Evolutionary conservation across 2,329 filamentous ascomycete genomes (phyloP).

Genomic region (Penicillium sp.): DNA sequence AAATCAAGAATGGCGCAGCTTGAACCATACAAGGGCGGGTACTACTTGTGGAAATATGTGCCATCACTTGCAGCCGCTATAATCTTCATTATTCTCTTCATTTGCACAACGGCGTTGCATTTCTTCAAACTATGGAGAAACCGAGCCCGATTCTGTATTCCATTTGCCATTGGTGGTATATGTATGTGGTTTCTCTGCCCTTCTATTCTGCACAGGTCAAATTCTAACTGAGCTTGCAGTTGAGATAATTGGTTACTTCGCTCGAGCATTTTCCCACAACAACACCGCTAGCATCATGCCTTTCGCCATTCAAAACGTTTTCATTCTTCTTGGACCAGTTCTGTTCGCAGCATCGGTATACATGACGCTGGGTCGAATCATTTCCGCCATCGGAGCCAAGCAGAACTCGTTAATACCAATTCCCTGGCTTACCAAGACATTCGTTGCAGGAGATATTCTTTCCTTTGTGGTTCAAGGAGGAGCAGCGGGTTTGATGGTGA

Average conservation of each 20-base stretch:
- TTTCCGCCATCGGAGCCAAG: neutral
- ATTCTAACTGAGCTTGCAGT: neutral
- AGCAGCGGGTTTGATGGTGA: neutral
- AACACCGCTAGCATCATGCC: neutral
- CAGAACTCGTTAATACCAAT: neutral
- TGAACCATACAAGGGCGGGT: no score
- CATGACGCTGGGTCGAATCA: neutral
- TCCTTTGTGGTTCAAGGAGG: neutral
- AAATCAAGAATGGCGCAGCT: no score
- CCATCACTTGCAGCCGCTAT: conserved; percentile 26
- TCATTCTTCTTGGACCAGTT: neutral
- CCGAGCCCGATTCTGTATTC: conserved; percentile 29
- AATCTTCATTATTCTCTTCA: conserved; percentile 26
- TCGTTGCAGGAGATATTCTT: conserved; percentile 3
- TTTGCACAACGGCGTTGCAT: conserved; percentile 16
- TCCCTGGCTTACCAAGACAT: neutral
- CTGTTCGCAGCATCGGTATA: conserved; percentile 1
- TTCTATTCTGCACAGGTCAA: no score
- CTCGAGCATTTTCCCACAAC: neutral
- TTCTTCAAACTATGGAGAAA: conserved; percentile 24
- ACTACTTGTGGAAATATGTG: conserved; percentile 11
- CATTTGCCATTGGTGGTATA: conserved; percentile 34
- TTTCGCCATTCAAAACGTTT: neutral
- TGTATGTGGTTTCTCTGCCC: conserved; percentile 26
- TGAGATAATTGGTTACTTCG: neutral